Evolutionary conservation across 257 asterid genomes (phyloP).

Genomic region (Cordia subcordata): DNA sequence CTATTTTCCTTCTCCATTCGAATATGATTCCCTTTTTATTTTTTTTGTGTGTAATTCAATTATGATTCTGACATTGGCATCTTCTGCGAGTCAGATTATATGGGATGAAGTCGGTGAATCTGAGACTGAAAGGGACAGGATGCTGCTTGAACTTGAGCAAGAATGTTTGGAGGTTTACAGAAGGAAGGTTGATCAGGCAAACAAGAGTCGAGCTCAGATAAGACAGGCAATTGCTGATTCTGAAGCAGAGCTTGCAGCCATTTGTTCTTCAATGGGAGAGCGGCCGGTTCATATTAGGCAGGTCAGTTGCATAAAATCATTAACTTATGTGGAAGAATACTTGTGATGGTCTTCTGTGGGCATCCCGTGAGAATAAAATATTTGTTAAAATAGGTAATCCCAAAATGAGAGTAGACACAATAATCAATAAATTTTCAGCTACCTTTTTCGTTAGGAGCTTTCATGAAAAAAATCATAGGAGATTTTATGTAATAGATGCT

Average conservation of each 20-base stretch:
- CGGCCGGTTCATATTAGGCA: constrained; percentile 88
- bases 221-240: constrained; percentile 98
- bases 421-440: no score
- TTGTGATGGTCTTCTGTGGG: no score
- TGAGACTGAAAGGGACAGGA: constrained; percentile 71
- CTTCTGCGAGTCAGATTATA: constrained; percentile 55
- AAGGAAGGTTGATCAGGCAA: constrained; percentile 93
- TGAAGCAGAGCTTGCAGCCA: constrained; percentile 93
- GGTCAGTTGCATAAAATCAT: constrained; percentile 31
- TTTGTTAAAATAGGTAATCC: no score
- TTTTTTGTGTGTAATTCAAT: no score
- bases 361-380: background rate
- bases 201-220: constrained; percentile 83
- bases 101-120: constrained; percentile 99
- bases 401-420: no score
- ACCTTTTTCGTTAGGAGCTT: no score
- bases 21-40: no score
- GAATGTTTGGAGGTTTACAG: constrained; percentile 94
- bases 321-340: background rate
- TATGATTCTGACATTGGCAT: constrained; percentile 7
- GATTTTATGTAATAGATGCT: no score
- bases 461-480: no score
- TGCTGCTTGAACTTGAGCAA: constrained; percentile 80
- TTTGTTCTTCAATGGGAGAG: constrained; percentile 95
- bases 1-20: background rate